phyloP scores from a whole-genome alignment of 2,329 filamentous ascomycete species.

The Microcyclosporella mali region DNA sequence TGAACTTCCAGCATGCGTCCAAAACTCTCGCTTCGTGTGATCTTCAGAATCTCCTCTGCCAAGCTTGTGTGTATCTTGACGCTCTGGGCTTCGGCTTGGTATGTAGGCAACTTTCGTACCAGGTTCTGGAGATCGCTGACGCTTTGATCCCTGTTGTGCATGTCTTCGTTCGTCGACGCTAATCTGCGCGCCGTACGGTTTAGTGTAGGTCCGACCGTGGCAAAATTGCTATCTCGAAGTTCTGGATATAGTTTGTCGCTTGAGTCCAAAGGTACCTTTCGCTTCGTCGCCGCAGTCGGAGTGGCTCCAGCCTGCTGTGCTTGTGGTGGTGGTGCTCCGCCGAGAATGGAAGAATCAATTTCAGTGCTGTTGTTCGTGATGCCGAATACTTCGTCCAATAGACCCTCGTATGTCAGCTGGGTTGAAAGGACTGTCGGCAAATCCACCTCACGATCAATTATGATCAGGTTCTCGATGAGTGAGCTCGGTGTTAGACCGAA shows the following conservation, averaged over 20 bases:
- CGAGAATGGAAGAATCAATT: constrained; percentile 83
- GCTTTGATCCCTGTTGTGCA: constrained; percentile 72
- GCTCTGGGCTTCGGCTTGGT: constrained; percentile 88
- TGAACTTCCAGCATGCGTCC: constrained; percentile 85
- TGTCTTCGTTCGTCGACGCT: constrained; percentile 79
- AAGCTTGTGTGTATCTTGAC: constrained; percentile 87
- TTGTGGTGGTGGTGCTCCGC: constrained; percentile 57
- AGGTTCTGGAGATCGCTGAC: constrained; percentile 90
- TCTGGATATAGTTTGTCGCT: constrained; percentile 84
- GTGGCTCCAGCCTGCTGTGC: constrained; percentile 36
- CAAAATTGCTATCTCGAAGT: constrained; percentile 88
- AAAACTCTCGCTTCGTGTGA: constrained; percentile 84
- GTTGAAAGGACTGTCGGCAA: constrained; percentile 87
- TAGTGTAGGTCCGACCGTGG: constrained; percentile 79
- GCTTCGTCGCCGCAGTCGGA: constrained; percentile 59
- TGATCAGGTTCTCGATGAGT: constrained; percentile 81
- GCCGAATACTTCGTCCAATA: constrained; percentile 88
- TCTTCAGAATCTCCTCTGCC: constrained; percentile 91
- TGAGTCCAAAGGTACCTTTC: constrained; percentile 82
- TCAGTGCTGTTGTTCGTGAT: constrained; percentile 91
- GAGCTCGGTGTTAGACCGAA: constrained; percentile 76
- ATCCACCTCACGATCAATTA: constrained; percentile 93
- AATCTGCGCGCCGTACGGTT: constrained; percentile 87
- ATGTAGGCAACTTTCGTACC: constrained; percentile 85
- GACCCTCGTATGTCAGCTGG: constrained; percentile 91